A percentile compares a stretch with the other conserved stretches of the same genome.
These are phyloP conservation scores for Pyrenophora tritici-repentis DNA, from an alignment of 2,329 filamentous ascomycete genomes.

Conservation along the genomic window DNA sequence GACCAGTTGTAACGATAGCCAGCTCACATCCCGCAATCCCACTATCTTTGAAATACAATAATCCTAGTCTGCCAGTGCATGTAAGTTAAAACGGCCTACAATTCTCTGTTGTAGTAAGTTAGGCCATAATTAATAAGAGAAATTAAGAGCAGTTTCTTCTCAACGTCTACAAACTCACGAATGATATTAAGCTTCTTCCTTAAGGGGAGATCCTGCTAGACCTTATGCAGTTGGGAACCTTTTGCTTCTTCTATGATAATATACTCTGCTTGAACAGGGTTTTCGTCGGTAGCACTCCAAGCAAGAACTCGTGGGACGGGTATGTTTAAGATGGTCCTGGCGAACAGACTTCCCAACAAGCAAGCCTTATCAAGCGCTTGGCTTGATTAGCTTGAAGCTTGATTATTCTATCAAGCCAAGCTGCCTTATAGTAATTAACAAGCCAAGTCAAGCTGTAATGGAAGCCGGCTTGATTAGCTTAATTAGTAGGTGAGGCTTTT, in stretches of 20 bases:
- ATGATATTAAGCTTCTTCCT: constrained; percentile 26
- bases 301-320: constrained; percentile 33
- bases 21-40: constrained; percentile 37
- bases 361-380: too few relatives aligned
- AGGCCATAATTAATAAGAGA: constrained; percentile 33
- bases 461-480: too few relatives aligned
- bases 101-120: constrained; percentile 23
- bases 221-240: constrained; percentile 27
- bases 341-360: too few relatives aligned
- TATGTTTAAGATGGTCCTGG: constrained; percentile 25
- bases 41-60: constrained; percentile 31
- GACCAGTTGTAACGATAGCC: constrained; percentile 25
- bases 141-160: constrained; percentile 36
- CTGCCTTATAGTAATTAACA: too few relatives aligned
- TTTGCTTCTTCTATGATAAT: constrained; percentile 42
- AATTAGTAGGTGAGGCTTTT: too few relatives aligned
- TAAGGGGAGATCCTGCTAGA: constrained; percentile 30
- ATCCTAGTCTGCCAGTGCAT: constrained; percentile 19
- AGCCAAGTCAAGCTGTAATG: too few relatives aligned
- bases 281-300: constrained; percentile 31
- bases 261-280: constrained; percentile 37
- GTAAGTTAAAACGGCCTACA: constrained; percentile 22
- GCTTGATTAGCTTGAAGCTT: too few relatives aligned
- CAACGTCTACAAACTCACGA: constrained; percentile 34
- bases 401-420: too few relatives aligned